Evolutionary conservation across 139 green algal species (phyloP).

Genomic region (Coelastrella sp.): DNA sequence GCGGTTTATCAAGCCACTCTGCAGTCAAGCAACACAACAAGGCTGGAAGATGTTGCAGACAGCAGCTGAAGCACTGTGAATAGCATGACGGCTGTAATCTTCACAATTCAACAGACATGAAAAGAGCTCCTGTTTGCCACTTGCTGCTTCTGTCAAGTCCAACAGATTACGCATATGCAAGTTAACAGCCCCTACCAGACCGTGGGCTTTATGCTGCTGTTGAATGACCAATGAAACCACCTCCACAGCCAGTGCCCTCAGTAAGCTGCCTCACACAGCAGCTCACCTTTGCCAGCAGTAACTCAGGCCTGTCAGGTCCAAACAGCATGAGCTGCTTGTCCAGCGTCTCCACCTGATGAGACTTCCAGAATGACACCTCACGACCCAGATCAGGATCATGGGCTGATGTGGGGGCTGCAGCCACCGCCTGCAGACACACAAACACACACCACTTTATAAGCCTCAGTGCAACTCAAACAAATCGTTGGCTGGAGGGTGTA

Average conservation of each 20-base stretch:
- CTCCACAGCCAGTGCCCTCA: not conserved
- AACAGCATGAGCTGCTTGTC: conserved; percentile 65
- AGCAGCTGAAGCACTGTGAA: too few species aligned
- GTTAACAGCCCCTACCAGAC: too few species aligned
- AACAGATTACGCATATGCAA: too few species aligned
- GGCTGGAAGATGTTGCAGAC: not conserved
- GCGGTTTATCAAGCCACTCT: conserved; percentile 4
- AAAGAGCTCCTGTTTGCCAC: too few species aligned
- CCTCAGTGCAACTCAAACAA: too few species aligned
- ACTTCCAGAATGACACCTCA: conserved; percentile 47
- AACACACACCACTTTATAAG: too few species aligned
- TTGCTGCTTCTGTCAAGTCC: not conserved
- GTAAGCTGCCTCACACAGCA: not conserved
- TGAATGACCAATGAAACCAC: too few species aligned
- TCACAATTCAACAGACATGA: too few species aligned
- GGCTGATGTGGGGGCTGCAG: not conserved
- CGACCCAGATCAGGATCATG: not conserved
- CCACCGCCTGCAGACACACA: too few species aligned
- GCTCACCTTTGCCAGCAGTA: conserved; percentile 5
- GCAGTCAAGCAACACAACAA: not conserved
- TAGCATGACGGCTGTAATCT: too few species aligned
- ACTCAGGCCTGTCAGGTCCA: conserved; percentile 48
- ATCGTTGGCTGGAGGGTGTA: too few species aligned
- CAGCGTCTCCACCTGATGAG: conserved; percentile 60
- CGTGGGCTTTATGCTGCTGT: too few species aligned